These are phyloP conservation scores for Phaeosphaeria sp. DNA, from an alignment of 2,329 filamentous ascomycete genomes.

Conservation along the genomic window DNA sequence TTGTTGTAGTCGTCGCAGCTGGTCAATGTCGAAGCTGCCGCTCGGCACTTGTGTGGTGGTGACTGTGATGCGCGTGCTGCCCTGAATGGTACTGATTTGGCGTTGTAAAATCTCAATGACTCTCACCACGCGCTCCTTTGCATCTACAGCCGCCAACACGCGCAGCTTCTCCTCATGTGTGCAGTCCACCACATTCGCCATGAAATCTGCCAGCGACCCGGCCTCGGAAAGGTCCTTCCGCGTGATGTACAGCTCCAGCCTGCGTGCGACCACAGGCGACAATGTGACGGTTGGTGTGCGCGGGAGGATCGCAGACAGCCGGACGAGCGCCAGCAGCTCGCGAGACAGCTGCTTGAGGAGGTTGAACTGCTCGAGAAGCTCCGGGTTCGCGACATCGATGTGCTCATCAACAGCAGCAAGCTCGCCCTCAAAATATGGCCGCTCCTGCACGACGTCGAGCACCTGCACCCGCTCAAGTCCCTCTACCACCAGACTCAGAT, in stretches of 20 bases:
- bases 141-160: slow-evolving; percentile 79
- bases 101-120: slow-evolving; percentile 84
- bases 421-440: slow-evolving; percentile 85
- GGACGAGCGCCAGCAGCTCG: slow-evolving; percentile 83
- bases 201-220: slow-evolving; percentile 89
- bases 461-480: slow-evolving; percentile 79
- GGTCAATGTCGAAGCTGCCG: slow-evolving; percentile 52
- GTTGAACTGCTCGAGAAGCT: slow-evolving; percentile 74
- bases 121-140: slow-evolving; percentile 78
- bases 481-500: slow-evolving; percentile 86
- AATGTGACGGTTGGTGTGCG: slow-evolving; percentile 70
- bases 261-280: slow-evolving; percentile 83
- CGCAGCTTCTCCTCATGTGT: slow-evolving; percentile 90
- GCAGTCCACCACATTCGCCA: slow-evolving; percentile 89
- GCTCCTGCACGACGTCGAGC: slow-evolving; percentile 76
- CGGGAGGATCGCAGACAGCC: slow-evolving; percentile 83
- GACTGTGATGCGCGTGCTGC: slow-evolving; percentile 83
- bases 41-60: slow-evolving; percentile 67
- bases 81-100: slow-evolving; percentile 84
- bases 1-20: slow-evolving; percentile 52
- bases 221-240: slow-evolving; percentile 83
- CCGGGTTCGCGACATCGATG: slow-evolving; percentile 48
- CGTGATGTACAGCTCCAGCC: slow-evolving; percentile 86
- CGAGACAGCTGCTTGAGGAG: slow-evolving; percentile 84
- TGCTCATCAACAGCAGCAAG: slow-evolving; percentile 75